Base-by-base conservation (phyloP, 2,329 filamentous ascomycete genomes). In the Fusarium sublunatum region DNA sequence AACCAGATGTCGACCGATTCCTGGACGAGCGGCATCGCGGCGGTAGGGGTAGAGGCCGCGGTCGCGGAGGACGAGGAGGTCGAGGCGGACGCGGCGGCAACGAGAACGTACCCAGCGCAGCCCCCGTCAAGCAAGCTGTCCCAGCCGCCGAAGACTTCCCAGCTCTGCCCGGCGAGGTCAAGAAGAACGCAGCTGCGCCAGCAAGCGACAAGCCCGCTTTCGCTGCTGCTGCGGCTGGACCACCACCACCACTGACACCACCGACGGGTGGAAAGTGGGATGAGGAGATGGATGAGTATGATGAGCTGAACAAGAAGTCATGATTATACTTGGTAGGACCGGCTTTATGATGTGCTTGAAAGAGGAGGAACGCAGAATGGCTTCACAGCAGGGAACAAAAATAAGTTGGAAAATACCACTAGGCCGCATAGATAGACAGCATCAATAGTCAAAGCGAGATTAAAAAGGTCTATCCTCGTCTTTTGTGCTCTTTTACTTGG, bases 271-370 rank as follows among this genome's bases (percentile, higher is more conserved):
- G 75, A 10, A 77, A 82, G 51, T 87, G 85, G 85, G 85, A 83
- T 46, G 85, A 87, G 32, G 85, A 87, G 73, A 83, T 87, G 78
- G 82, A 82, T 44, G 81, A 77, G 6, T 73, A 82, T 11, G 82
- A 85, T 25, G 79, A 75, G 29, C 52, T 60, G n/a, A 73, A 71
- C 40, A 65, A 71, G 50, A 64, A 68, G 49, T 54, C 54, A 61
- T 71, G 51, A 72, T 46, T n/a, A n/a, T n/a, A n/a, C n/a, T 28
- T 28, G 4, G 5, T 67, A 6, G 24, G 12, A 15, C n/a, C 4
- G 15, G 9, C n/a, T n/a, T n/a, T 5, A 19, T 19, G 31, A n/a
- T 24, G 34, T 10, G 22, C 7, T 2, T 29, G n/a, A n/a, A 51
- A 45, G 26, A 40, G 62, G 53, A 32, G 45, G 36, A 38, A 41